Percentiles rank a stretch among this genome's conserved stretches.
These are phyloP conservation scores for Sungouiozyma ichnusensis DNA, from an alignment of 805 yeast species.

Conservation along the genomic window DNA sequence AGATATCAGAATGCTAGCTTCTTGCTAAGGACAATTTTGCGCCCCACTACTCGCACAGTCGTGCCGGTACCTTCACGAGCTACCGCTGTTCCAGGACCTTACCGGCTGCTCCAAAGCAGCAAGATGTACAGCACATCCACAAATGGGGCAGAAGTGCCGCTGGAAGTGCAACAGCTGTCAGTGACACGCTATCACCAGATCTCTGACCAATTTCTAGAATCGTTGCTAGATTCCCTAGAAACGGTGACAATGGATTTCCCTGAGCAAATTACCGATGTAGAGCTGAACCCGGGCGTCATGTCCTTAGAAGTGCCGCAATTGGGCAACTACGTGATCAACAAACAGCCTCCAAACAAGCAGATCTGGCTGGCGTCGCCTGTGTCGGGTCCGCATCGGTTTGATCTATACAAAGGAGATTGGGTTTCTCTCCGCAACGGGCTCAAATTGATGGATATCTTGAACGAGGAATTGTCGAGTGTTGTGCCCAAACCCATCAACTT, in stretches of 20 bases:
- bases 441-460: conserved; percentile 37
- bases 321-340: conserved; percentile 88
- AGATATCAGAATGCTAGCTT: no score
- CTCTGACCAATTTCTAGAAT: conserved; percentile 63
- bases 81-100: no score
- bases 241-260: conserved; percentile 50
- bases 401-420: conserved; percentile 69
- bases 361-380: conserved; percentile 92
- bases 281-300: conserved; percentile 67
- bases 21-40: no score
- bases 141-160: conserved; percentile 44
- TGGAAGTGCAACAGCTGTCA: conserved; percentile 39
- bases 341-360: conserved; percentile 95
- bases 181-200: conserved; percentile 47
- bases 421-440: conserved; percentile 58
- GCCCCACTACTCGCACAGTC: no score
- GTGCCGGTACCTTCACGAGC: no score
- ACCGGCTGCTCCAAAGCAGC: no score
- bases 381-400: conserved; percentile 86
- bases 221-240: conserved; percentile 57
- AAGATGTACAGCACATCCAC: conserved; percentile 28
- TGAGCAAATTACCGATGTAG: conserved; percentile 64
- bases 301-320: conserved; percentile 56
- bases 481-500: conserved; percentile 2
- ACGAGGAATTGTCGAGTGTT: conserved; percentile 37